phyloP scores from a whole-genome alignment of 495 filamentous ascomycete species.

The Talaromyces trachyspermus region DNA sequence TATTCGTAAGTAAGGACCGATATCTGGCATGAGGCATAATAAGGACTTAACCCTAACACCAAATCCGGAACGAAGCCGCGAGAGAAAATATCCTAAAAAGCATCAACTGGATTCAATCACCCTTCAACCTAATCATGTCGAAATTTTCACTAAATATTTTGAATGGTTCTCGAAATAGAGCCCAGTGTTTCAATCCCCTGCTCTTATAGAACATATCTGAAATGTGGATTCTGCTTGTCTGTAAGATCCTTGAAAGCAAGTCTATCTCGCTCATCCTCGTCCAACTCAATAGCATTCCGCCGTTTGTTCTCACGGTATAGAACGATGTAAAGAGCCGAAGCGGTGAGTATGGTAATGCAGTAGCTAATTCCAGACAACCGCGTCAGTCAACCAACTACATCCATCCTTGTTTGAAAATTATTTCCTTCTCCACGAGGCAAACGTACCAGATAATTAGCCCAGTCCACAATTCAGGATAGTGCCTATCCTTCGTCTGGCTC shows the following conservation, averaged over 20 bases:
- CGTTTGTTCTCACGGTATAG: constrained; percentile 50
- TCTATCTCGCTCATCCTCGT: constrained; percentile 55
- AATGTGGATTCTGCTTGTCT: constrained; percentile 68
- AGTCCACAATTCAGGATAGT: constrained; percentile 65
- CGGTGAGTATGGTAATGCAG: constrained; percentile 55
- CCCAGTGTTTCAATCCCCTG: too few relatives aligned
- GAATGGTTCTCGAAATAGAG: too few relatives aligned
- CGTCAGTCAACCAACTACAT: constrained; percentile 7
- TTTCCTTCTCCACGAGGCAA: not conserved
- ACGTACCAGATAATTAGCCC: constrained; percentile 64
- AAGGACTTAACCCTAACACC: too few relatives aligned
- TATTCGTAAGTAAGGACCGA: too few relatives aligned
- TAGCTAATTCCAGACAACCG: constrained; percentile 40
- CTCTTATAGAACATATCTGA: constrained; percentile 59
- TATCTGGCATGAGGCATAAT: too few relatives aligned
- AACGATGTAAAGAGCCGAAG: constrained; percentile 47
- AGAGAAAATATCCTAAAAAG: too few relatives aligned
- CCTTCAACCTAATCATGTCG: too few relatives aligned
- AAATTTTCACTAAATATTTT: too few relatives aligned
- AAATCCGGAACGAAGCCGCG: too few relatives aligned
- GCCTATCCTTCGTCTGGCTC: constrained; percentile 48
- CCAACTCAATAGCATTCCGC: constrained; percentile 36
- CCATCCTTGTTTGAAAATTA: not conserved
- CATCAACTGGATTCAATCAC: too few relatives aligned
- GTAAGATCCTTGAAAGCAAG: constrained; percentile 67